These are phyloP conservation scores for Thielaviopsis punctulata DNA, from an alignment of 2,329 filamentous ascomycete species.

Conservation along the genomic window DNA sequence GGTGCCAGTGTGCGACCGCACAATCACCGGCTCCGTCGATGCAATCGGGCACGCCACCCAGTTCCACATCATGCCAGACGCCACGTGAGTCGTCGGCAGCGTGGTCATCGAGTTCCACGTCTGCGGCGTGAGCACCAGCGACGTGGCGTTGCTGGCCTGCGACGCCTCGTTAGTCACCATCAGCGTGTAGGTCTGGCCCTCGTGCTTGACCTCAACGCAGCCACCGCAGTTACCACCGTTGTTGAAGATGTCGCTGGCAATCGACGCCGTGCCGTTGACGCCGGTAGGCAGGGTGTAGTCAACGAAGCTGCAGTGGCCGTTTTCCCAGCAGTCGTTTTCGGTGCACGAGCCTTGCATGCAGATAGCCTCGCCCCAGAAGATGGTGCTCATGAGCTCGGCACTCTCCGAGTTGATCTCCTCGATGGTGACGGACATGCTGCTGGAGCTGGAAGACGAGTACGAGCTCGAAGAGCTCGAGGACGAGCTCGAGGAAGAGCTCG, in stretches of 20 bases:
- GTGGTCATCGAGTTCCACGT: constrained; percentile 8
- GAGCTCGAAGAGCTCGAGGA: no score
- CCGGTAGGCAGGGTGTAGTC: constrained; percentile 7
- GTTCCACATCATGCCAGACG: constrained; percentile 5
- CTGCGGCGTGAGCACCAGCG: constrained; percentile 8
- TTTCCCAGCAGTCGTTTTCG: constrained; percentile 1
- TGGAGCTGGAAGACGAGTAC: no score
- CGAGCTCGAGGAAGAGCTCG: no score
- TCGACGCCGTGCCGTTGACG: constrained; percentile 1
- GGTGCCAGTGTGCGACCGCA: constrained; percentile 13
- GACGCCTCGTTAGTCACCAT: constrained; percentile 8
- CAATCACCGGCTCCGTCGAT: constrained; percentile 9
- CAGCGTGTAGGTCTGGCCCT: constrained; percentile 7
- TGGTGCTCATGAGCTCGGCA: constrained; percentile 1
- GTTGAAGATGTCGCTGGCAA: constrained; percentile 11
- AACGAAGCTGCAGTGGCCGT: constrained; percentile 6
- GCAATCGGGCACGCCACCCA: constrained; percentile 9
- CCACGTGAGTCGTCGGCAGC: neutral
- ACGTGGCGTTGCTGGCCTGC: constrained; percentile 10
- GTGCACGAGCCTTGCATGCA: constrained; percentile 4
- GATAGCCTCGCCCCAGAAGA: constrained; percentile 3
- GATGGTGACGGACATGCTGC: neutral
- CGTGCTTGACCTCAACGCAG: constrained; percentile 10
- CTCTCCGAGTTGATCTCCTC: constrained; percentile 1
- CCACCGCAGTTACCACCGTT: constrained; percentile 10